Percentiles rank a stretch among this genome's conserved stretches.
phyloP scores from a whole-genome alignment of 2,329 filamentous ascomycete species.

The Phialophora tarda region DNA sequence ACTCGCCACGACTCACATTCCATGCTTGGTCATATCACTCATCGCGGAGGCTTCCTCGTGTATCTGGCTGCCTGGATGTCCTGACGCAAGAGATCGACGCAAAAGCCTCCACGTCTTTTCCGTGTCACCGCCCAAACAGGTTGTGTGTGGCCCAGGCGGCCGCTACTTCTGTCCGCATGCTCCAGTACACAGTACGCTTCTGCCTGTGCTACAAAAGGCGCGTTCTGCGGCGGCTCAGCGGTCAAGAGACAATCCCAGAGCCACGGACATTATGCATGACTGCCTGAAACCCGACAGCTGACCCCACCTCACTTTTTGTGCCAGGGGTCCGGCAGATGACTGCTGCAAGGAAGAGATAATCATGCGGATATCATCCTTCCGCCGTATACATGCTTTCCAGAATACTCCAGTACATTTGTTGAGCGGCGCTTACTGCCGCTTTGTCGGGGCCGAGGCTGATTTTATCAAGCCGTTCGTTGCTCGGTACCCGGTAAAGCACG shows the following conservation, averaged over 20 bases:
- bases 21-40: not conserved
- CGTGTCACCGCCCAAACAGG: not conserved
- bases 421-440: not conserved
- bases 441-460: not conserved
- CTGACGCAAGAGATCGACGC: not conserved
- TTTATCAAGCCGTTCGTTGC: not conserved
- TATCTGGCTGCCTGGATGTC: not conserved
- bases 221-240: not conserved
- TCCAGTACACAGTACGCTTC: not conserved
- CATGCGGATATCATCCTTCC: not conserved
- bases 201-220: conserved; percentile 1
- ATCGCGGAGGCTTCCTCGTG: not conserved
- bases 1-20: not conserved
- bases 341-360: conserved; percentile 1
- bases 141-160: not conserved
- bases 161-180: not conserved
- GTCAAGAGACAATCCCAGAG: conserved; percentile 1
- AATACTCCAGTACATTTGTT: not conserved
- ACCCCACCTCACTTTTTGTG: conserved; percentile 8
- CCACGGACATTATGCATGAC: conserved; percentile 28
- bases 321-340: conserved; percentile 12
- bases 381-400: not conserved
- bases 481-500: not conserved
- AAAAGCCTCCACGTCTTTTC: not conserved
- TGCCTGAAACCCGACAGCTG: conserved; percentile 11